Conservation (phyloP, 2,329 filamentous ascomycete genomes). For the Alternaria consortialis region DNA sequence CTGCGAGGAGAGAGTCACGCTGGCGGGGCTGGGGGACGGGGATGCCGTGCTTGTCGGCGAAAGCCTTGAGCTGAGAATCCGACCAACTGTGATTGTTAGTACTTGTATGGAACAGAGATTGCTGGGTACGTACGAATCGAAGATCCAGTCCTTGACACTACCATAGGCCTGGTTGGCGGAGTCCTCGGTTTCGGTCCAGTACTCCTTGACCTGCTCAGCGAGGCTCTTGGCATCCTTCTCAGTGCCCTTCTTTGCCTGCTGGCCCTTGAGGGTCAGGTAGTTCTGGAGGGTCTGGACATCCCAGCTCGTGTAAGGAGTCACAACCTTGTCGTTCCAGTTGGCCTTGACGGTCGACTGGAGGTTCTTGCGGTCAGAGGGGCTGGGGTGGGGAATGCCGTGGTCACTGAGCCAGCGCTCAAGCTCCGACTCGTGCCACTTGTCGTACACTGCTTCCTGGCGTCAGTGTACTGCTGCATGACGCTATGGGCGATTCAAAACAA, state of each 20-base stretch:
- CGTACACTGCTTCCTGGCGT: slow-evolving; percentile 73
- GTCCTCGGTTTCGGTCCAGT: slow-evolving; percentile 83
- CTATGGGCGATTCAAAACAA: not conserved
- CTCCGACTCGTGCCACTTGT: slow-evolving; percentile 99
- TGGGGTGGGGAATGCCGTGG: slow-evolving; percentile 89
- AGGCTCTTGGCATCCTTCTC: slow-evolving; percentile 75
- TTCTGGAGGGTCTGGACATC: slow-evolving; percentile 71
- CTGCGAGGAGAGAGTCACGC: slow-evolving; percentile 81
- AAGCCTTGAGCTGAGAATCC: slow-evolving; percentile 91
- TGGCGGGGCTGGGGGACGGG: slow-evolving; percentile 87
- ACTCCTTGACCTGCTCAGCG: slow-evolving; percentile 72
- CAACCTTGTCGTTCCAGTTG: slow-evolving; percentile 85
- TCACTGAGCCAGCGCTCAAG: slow-evolving; percentile 96
- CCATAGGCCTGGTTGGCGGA: slow-evolving; percentile 75
- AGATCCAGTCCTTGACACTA: slow-evolving; percentile 86
- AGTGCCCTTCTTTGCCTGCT: slow-evolving; percentile 72
- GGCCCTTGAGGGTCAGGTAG: slow-evolving; percentile 75
- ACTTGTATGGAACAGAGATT: not conserved
- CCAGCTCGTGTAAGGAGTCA: slow-evolving; percentile 80
- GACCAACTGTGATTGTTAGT: slow-evolving; percentile 73
- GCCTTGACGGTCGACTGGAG: slow-evolving; percentile 89
- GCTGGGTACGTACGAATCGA: slow-evolving; percentile 69
- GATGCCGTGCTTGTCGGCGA: slow-evolving; percentile 87
- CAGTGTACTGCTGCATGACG: slow-evolving; percentile 23
- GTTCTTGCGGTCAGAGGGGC: slow-evolving; percentile 88